These are phyloP conservation scores for Penicillium taxi DNA, from an alignment of 495 filamentous ascomycete genomes.

Conservation along the genomic window DNA sequence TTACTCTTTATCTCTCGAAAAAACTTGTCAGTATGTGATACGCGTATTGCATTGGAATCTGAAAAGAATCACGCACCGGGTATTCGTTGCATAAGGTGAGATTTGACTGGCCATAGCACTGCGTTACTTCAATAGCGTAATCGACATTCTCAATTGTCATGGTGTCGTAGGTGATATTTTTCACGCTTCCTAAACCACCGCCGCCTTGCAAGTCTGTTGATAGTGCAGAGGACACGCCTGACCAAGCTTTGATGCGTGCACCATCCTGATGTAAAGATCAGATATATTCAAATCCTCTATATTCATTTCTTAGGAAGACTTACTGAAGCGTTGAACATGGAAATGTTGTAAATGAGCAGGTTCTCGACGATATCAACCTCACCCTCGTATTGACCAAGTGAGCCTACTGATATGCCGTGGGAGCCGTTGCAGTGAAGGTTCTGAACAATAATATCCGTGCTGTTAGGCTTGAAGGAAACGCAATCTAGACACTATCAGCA, in stretches of 20 bases:
- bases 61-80: constrained; percentile 27
- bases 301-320: constrained; percentile 4
- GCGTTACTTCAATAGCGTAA: constrained; percentile 56
- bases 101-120: constrained; percentile 60
- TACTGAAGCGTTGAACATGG: constrained; percentile 54
- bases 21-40: neutral
- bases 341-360: constrained; percentile 57
- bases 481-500: constrained; percentile 40
- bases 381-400: constrained; percentile 57
- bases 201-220: constrained; percentile 54
- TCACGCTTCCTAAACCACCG: constrained; percentile 48
- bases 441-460: constrained; percentile 64
- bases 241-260: constrained; percentile 67
- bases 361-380: constrained; percentile 60
- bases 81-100: constrained; percentile 52
- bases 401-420: constrained; percentile 65
- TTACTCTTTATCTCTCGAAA: constrained; percentile 28
- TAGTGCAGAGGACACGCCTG: constrained; percentile 41
- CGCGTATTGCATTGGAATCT: neutral
- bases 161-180: constrained; percentile 50
- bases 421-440: constrained; percentile 64
- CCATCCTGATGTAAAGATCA: constrained; percentile 47
- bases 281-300: constrained; percentile 1
- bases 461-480: constrained; percentile 73
- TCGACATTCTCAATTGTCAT: constrained; percentile 52